Conservation (phyloP, 164 flowering plant genomes). For the Cinnamomum micranthum region DNA sequence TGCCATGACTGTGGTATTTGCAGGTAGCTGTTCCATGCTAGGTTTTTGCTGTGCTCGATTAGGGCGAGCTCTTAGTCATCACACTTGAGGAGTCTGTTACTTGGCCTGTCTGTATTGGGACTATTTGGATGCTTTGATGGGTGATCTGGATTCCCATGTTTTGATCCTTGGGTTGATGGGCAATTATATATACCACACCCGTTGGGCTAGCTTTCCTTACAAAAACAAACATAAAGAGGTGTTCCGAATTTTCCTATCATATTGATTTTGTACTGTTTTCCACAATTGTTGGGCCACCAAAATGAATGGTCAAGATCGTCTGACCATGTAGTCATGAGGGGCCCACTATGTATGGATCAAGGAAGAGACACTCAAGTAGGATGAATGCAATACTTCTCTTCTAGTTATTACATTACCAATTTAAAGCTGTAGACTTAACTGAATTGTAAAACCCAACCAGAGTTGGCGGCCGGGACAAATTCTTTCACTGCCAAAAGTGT, state of each 20-base stretch:
- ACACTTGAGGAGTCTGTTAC: not conserved
- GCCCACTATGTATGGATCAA: not conserved
- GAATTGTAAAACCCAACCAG: conserved; percentile 26
- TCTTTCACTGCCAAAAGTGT: conserved; percentile 25
- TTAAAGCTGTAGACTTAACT: not conserved
- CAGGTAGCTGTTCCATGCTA: conserved; percentile 42
- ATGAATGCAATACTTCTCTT: not conserved
- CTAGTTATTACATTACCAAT: not conserved
- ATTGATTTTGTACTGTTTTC: not conserved
- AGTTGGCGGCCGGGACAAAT: conserved; percentile 55
- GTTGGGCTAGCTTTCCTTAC: not conserved
- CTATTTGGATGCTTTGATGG: not conserved
- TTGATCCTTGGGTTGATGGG: not conserved
- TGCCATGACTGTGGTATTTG: conserved; percentile 95
- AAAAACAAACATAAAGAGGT: too few species aligned
- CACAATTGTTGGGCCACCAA: not conserved
- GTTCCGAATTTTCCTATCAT: not conserved
- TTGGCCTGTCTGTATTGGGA: not conserved
- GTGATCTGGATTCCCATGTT: not conserved
- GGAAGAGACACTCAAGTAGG: not conserved
- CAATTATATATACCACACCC: not conserved
- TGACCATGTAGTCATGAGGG: not conserved
- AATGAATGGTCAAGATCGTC: not conserved
- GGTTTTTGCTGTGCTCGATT: not conserved
- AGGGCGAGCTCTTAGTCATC: not conserved